Evolutionary conservation across 352 stramenopile species (phyloP), one percentile per base, ranked within the genome.

Genomic region (Elongisporangium senticosum): DNA sequence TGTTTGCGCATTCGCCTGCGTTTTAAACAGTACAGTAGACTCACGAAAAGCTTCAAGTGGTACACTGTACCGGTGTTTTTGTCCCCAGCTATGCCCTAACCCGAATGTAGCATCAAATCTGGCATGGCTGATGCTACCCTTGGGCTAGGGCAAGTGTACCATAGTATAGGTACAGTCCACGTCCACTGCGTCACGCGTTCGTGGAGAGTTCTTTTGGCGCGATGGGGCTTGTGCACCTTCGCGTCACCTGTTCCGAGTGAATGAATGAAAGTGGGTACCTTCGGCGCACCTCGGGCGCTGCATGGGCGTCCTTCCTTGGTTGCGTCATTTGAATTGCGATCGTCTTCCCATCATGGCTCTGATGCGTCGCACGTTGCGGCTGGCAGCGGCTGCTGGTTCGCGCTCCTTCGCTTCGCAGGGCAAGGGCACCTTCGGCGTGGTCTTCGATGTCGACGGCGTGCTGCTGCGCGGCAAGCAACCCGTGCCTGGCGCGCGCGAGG

Each of bases 371-470:
- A 24, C 4, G 26, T 60, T 7, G 49, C 55, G 15, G 52, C 59
- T 52, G 21, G 13, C 51, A 23, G 7, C 51, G n/a, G 13, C n/a
- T 8, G 22, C 53, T 39, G 49, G 39, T 20, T 48, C 55, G 20
- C 33, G 40, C 24, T 10, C 55, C 14, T 17, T 59, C 61, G 57
- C 52, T 33, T 43, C 57, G 6, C 61, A 55, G 19, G 33, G 17
- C 57, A 24, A 55, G n/a, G 14, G 21, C 5, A 93, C 80, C 17
- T 92, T 90, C 48, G 85, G 85, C 24, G 80, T 92, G 4, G 85
- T 91, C 11, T 91, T 94, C 58, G 85, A 94, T 57, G 81, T 94
- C 7, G 85, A 94, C 56, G 85, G 85, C 53, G 85, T 94, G 52
- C 64, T 94, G 37, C 56, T 93, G 55, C 85, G 83, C 49, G 85